Evolutionary conservation across 352 stramenopile species (phyloP).

Genomic region (Phytophthora pinifolia): DNA sequence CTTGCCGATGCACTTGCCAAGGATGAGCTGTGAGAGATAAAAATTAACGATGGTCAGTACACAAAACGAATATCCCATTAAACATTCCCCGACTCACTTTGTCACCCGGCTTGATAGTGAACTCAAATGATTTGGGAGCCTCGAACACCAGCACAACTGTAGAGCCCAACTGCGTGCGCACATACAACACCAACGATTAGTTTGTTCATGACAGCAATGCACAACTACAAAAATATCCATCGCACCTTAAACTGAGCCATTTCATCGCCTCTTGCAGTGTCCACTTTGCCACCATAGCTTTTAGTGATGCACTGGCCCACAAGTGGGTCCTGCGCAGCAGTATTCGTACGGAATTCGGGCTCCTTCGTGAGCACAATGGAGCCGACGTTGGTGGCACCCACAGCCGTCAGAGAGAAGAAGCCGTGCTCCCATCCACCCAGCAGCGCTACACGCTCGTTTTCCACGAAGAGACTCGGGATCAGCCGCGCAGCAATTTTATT

Average conservation of each 20-base stretch:
- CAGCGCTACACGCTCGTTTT: conserved; percentile 82
- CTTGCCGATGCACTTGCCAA: conserved; percentile 49
- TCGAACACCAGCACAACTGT: conserved; percentile 89
- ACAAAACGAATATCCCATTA: neutral
- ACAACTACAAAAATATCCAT: neutral
- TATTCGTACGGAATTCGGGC: conserved; percentile 67
- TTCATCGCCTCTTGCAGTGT: conserved; percentile 58
- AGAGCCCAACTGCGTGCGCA: conserved; percentile 57
- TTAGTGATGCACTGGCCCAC: conserved; percentile 59
- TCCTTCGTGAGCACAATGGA: conserved; percentile 78
- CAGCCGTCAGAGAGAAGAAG: conserved; percentile 83
- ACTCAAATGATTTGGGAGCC: conserved; percentile 70
- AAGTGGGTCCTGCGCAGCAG: conserved; percentile 48
- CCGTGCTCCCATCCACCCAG: conserved; percentile 76
- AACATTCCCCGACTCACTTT: conserved; percentile 43
- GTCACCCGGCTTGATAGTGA: conserved; percentile 71
- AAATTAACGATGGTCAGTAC: conserved; percentile 1
- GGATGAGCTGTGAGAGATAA: conserved; percentile 26
- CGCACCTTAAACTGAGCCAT: conserved; percentile 80
- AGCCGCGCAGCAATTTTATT: conserved; percentile 60
- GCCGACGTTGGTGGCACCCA: conserved; percentile 88
- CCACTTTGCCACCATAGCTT: conserved; percentile 40
- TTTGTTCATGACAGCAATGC: neutral
- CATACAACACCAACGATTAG: conserved; percentile 13
- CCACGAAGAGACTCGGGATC: conserved; percentile 81